Base-by-base conservation (phyloP, 1,284 basidiomycete genomes). In the Omphalotus olearius region DNA sequence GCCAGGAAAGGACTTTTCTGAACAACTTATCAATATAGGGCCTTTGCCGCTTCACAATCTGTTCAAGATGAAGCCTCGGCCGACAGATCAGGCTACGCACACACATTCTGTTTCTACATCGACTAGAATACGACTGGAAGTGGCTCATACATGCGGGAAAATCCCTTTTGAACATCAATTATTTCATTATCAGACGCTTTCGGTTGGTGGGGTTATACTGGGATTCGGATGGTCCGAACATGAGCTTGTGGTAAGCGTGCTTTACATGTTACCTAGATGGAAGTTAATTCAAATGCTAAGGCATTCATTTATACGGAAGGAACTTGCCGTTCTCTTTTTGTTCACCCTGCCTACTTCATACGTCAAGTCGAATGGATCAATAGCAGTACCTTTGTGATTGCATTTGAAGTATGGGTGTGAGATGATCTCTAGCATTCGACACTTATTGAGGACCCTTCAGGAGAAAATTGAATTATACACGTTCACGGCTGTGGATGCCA, bases 11-110 rank as follows among this genome's bases (percentile, higher is more conserved):
- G 58, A 62, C 23, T 23, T 48, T 26, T 41, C 51, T 3, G 55
- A 59, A 47, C 54, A 52, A 38, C 50, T 35, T 13, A 43, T 48
- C 20, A 41, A 50, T 33, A 44, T 47, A 5, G 40, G 58, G 9
- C 26, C 47, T 14, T 45, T 45, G 6, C 51, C 69, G 10, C 65
- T 81, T 20, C 71, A 80, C 9, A 83, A 80, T 54, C 74, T 82
- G 2, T 81, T 87, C 69, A 88, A 80, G 60, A 69, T 78, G n/a
- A 71, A 72, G 57, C 61, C 63, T 50, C 62, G 59, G 10, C 70
- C 74, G 23, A 54, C 67, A 1, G 79, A 81, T 33, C 64, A 70
- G 49, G 53, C 74, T 11, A 52, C 63, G 46, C 47, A 20, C 45
- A 51, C 17, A 4, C 58, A 59, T 25, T 56, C 48, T 17, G 49